Evolutionary conservation across 257 asterid genomes (phyloP).

Genomic region (Paraleonurus japonicus): DNA sequence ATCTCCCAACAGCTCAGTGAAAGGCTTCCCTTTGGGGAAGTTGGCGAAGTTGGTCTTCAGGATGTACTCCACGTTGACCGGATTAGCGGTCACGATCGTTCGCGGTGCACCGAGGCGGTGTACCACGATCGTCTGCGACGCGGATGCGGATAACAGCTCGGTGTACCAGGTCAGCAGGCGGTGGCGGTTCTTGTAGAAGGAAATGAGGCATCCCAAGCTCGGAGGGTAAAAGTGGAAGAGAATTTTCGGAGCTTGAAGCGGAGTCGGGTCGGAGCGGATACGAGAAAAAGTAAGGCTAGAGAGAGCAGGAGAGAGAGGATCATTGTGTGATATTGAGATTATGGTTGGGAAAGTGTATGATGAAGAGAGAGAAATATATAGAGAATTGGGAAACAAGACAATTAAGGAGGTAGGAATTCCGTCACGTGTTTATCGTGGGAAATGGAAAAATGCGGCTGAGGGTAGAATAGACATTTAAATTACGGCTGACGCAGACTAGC

Average conservation of each 20-base stretch:
- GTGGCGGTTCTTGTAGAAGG: slow-evolving; percentile 63
- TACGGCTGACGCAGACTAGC: background rate
- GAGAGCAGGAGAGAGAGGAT: slow-evolving; percentile 19
- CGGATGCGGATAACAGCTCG: slow-evolving; percentile 40
- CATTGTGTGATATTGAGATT: background rate
- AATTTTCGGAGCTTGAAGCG: slow-evolving; percentile 6
- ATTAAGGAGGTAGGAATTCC: too few species aligned
- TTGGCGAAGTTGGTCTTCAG: slow-evolving; percentile 52
- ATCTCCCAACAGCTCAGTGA: slow-evolving; percentile 48
- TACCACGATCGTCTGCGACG: slow-evolving; percentile 46
- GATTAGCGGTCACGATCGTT: slow-evolving; percentile 53
- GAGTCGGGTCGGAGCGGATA: background rate
- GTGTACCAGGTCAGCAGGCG: slow-evolving; percentile 67
- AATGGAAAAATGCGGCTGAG: slow-evolving; percentile 9
- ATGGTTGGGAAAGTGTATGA: background rate
- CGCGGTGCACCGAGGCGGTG: slow-evolving; percentile 54
- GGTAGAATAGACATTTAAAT: slow-evolving; percentile 16
- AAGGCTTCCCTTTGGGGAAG: slow-evolving; percentile 60
- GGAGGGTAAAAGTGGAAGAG: slow-evolving; percentile 14
- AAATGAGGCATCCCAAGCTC: slow-evolving; percentile 40
- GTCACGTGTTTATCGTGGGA: slow-evolving; percentile 19
- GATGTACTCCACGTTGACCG: slow-evolving; percentile 51
- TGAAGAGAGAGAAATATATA: background rate
- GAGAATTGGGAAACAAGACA: background rate
- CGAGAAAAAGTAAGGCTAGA: slow-evolving; percentile 11